Base-by-base conservation (phyloP, 2,329 filamentous ascomycete species). In the Venturia aucupariae region DNA sequence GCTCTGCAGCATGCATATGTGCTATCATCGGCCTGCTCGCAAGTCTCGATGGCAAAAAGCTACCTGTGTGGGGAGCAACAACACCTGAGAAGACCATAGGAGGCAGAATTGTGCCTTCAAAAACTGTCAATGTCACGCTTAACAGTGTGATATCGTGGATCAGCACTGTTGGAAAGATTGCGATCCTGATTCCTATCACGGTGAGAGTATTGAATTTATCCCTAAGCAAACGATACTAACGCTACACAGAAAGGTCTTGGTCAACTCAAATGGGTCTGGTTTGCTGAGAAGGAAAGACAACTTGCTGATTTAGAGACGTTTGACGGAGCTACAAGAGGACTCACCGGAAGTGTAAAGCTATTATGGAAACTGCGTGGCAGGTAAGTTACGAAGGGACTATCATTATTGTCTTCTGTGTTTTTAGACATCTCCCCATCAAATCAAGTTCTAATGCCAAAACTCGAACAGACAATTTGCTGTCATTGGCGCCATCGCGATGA, bases 211-310 rank as follows among this genome's bases (percentile, higher is more conserved):
- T n/a, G 48, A 32, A 54, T 54, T 19, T 24, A 54, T 32, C 48
- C 1, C 7, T 51, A 46, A 5, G 19, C 19, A 24, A 7, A 22
- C 44, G 24, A 17, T 15, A 2, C 48, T 54, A 10, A 54, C 5
- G 5, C 11, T 8, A 19, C 2, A 15, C 13, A 30, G 48, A 65
- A 64, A 60, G 64, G 64, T 4, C 39, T 65, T 22, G 64, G 61
- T 17, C 64, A 65, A 41, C 60, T 65, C 32, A 65, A 65, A 64
- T 65, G 64, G 64, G 64, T 65, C 24, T 67, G 62, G 61, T 66
- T 66, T 51, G 65, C 64, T 13, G 57, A 65, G 41, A 63, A 63
- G 32, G 62, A 66, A 30, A 30, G 55, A 24, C 17, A n/a, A 8
- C 54, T 61, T 19, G 55, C 42, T 24, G 64, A 64, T 44, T 39